Base-by-base conservation (phyloP, 2,329 filamentous ascomycete genomes). In the Karstenula rhodostoma region DNA sequence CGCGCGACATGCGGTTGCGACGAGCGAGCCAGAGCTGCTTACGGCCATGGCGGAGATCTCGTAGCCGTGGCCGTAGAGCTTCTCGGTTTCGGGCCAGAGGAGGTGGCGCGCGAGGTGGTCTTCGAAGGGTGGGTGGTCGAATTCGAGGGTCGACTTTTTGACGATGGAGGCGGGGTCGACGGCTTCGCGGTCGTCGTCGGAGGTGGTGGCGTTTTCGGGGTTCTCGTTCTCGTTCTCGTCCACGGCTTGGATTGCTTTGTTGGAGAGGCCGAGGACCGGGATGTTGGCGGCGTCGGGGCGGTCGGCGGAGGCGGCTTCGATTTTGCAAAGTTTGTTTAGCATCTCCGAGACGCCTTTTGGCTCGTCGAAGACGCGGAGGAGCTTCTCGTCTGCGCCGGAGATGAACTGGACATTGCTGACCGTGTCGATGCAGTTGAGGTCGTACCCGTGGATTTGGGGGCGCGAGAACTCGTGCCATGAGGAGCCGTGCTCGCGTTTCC, bases 361-460 rank as follows among this genome's bases (percentile, higher is more conserved):
- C 78, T 97, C 89, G 72, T 91, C 89, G 78, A 99, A 99, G 1
- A 99, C 94, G 25, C 95, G 90, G 76, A 99, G 87, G n/a, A 99
- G 87, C 79, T 99, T 99, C 82, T 99, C 95, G 67, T 99, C 95
- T 3, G 95, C 95, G 7, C 95, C 95, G 2, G 94, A 96, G 23
- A 98, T 90, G 74, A 99, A 99, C 67, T 90, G 90, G 8, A 87
- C 85, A 8, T 86, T 78, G 8, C 87, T 89, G 5, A 97, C 83
- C 0, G 89, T 86, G 72, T 93, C 91, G 64, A 98, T 89, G 77
- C 95, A 98, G 81, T 98, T 99, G 57, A 99, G 85, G 76, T 99
- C 94, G 77, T 99, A 99, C 40, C 95, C 95, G 76, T 99, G 95
- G 66, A 99, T 99, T 76, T 99, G 95, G 4, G 95, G 95, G 52